These are phyloP conservation scores for Fagopyrum esculentum DNA, from an alignment of 148 eudicot genomes.

Conservation along the genomic window DNA sequence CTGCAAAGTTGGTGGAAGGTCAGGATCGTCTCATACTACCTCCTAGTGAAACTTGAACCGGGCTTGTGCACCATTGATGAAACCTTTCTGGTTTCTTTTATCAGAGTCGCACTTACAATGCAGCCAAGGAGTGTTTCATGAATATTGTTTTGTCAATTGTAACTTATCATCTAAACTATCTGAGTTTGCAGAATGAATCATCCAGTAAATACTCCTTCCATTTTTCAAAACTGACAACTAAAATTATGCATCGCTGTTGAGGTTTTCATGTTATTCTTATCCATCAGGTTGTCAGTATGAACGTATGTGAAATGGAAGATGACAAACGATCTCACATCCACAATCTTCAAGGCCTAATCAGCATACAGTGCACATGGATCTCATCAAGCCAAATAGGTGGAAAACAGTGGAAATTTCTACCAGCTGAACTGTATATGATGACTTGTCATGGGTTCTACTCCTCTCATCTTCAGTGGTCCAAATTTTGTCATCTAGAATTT, in stretches of 20 bases:
- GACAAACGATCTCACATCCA: background rate
- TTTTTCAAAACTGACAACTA: too few species aligned
- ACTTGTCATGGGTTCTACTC: background rate
- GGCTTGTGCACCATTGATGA: background rate
- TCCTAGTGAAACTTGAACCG: constrained; percentile 37
- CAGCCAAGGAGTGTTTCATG: background rate
- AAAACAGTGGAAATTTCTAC: background rate
- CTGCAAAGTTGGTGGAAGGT: constrained; percentile 83
- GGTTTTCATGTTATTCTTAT: too few species aligned
- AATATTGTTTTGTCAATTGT: background rate
- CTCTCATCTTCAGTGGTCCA: background rate
- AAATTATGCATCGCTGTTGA: too few species aligned
- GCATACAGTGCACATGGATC: background rate
- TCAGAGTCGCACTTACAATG: background rate
- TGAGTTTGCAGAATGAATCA: background rate
- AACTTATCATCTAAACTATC: background rate
- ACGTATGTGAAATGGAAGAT: background rate
- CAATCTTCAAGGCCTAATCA: background rate
- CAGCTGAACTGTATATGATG: background rate
- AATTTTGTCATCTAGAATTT: background rate
- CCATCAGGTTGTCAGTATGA: too few species aligned
- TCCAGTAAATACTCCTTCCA: background rate
- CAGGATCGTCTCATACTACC: constrained; percentile 79
- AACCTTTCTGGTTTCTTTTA: background rate
- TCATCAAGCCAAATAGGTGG: background rate